Evolutionary conservation across 2,329 filamentous ascomycete genomes (phyloP).

Genomic region (Cladophialophora psammophila): DNA sequence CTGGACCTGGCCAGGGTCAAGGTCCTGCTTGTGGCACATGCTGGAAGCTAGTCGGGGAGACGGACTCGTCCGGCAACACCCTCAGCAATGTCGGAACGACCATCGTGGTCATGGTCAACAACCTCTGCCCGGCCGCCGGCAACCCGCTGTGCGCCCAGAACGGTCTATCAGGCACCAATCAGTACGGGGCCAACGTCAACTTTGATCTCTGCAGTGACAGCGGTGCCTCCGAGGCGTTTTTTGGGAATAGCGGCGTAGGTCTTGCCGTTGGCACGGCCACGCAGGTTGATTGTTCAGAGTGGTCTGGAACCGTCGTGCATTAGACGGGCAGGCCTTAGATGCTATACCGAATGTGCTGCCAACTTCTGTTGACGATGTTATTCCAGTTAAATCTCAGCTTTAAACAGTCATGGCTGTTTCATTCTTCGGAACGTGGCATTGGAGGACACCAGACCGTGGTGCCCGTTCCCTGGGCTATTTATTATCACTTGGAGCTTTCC

Average conservation of each 20-base stretch:
- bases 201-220: slow-evolving; percentile 53
- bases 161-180: slow-evolving; percentile 45
- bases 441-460: background rate
- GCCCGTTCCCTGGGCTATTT: background rate
- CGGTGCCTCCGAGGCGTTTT: slow-evolving; percentile 48
- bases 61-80: slow-evolving; percentile 42
- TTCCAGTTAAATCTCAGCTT: background rate
- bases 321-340: background rate
- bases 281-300: slow-evolving; percentile 39
- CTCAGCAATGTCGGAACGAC: slow-evolving; percentile 43
- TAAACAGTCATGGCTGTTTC: background rate
- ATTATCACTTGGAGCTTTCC: too few species aligned
- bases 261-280: slow-evolving; percentile 38
- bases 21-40: slow-evolving; percentile 52
- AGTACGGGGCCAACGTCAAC: slow-evolving; percentile 51
- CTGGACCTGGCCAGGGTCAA: slow-evolving; percentile 47
- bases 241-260: slow-evolving; percentile 41
- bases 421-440: background rate
- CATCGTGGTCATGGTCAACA: slow-evolving; percentile 52
- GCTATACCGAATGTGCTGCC: background rate
- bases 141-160: slow-evolving; percentile 51
- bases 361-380: background rate
- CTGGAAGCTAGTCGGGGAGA: slow-evolving; percentile 48
- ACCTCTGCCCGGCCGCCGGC: slow-evolving; percentile 49
- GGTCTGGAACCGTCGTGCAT: slow-evolving; percentile 34